Conservation (phyloP, 345 rosid species). For the Nephelium lappaceum region DNA sequence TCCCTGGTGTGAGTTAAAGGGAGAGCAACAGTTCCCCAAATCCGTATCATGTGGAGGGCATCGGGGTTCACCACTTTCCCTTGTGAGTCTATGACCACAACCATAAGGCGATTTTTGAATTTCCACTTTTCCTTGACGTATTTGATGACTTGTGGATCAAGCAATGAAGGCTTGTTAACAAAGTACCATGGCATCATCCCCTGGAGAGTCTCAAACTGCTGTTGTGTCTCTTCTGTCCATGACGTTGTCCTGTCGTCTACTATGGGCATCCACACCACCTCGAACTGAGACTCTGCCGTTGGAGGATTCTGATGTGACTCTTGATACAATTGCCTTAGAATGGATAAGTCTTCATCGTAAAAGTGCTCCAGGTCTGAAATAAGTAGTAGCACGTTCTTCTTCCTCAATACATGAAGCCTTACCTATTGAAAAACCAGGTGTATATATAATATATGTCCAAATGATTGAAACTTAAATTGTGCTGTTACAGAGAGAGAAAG, state of each 20-base stretch:
- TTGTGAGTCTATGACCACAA: conserved; percentile 59
- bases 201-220: conserved; percentile 35
- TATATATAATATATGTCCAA: no score
- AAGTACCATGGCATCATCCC: conserved; percentile 62
- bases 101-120: conserved; percentile 49
- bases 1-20: no score
- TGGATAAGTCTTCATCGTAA: conserved; percentile 34
- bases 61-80: conserved; percentile 51
- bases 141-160: conserved; percentile 46
- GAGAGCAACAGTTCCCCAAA: no score
- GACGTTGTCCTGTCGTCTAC: conserved; percentile 20
- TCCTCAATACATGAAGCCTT: conserved; percentile 45
- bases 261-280: conserved; percentile 66
- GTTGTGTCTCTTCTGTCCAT: conserved; percentile 29
- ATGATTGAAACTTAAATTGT: no score
- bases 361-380: conserved; percentile 53
- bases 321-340: conserved; percentile 40
- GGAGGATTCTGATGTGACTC: conserved; percentile 39
- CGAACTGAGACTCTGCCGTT: conserved; percentile 50
- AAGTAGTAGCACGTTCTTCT: conserved; percentile 52
- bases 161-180: conserved; percentile 46
- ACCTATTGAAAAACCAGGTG: conserved; percentile 31
- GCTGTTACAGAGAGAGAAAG: no score
- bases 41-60: conserved; percentile 64
- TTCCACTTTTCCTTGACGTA: conserved; percentile 67